These are phyloP conservation scores for Caloboletus firmus DNA, from an alignment of 1,284 basidiomycete species.

Conservation along the genomic window DNA sequence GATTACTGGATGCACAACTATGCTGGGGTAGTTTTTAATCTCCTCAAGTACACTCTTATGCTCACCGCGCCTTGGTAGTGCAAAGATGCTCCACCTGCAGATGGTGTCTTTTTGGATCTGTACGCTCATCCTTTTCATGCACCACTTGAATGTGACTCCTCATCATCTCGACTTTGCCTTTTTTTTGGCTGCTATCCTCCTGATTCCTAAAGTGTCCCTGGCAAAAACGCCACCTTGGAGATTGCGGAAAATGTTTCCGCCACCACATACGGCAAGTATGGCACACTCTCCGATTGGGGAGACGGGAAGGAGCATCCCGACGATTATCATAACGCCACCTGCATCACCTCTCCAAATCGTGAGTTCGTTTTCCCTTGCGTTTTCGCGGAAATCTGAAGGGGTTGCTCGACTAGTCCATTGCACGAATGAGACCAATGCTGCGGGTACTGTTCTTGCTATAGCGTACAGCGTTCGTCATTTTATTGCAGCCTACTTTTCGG, in stretches of 20 bases:
- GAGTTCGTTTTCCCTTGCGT: background rate
- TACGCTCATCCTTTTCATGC: background rate
- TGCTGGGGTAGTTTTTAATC: slow-evolving; percentile 1
- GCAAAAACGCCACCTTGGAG: background rate
- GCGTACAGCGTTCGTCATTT: slow-evolving; percentile 13
- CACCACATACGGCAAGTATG: background rate
- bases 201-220: slow-evolving; percentile 4
- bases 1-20: slow-evolving; percentile 11
- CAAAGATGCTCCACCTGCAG: background rate
- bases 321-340: background rate
- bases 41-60: background rate
- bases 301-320: slow-evolving; percentile 8
- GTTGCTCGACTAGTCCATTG: slow-evolving; percentile 9
- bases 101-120: slow-evolving; percentile 5
- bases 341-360: slow-evolving; percentile 14
- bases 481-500: background rate
- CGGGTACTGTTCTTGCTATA: slow-evolving; percentile 8
- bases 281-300: background rate
- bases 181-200: background rate
- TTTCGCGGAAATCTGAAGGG: background rate
- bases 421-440: slow-evolving; percentile 4
- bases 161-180: background rate
- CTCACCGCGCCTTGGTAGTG: slow-evolving; percentile 10
- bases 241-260: slow-evolving; percentile 4
- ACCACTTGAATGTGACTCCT: background rate